Percentiles rank a stretch among this genome's conserved stretches.
Evolutionary conservation across 2,329 filamentous ascomycete species (phyloP).

Genomic region (Aureobasidium sp.): DNA sequence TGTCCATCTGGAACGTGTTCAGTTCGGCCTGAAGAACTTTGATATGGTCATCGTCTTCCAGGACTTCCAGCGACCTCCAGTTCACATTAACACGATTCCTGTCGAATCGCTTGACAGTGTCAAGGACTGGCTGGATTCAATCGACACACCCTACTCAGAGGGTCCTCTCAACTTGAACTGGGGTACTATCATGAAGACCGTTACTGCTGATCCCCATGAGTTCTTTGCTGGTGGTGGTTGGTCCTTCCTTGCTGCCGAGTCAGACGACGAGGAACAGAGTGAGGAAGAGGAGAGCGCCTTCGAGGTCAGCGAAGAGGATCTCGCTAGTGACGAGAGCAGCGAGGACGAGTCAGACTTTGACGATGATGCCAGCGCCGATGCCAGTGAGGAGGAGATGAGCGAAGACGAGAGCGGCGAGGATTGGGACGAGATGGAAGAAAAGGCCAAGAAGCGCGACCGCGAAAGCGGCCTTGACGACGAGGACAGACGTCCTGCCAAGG

Average conservation of each 20-base stretch:
- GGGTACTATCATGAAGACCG: conserved; percentile 99
- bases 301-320: conserved; percentile 77
- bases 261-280: conserved; percentile 69
- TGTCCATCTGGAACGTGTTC: conserved; percentile 89
- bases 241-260: conserved; percentile 83
- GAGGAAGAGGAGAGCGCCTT: conserved; percentile 85
- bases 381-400: conserved; percentile 57
- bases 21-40: conserved; percentile 97
- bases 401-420: conserved; percentile 65
- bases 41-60: conserved; percentile 98
- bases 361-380: conserved; percentile 76
- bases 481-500: conserved; percentile 31
- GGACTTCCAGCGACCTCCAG: conserved; percentile 82
- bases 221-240: conserved; percentile 96
- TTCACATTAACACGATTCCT: conserved; percentile 96
- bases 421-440: conserved; percentile 91
- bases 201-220: conserved; percentile 82
- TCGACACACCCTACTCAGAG: conserved; percentile 89
- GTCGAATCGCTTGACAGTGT: conserved; percentile 91
- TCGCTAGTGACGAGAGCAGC: conserved; percentile 66
- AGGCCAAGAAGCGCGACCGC: conserved; percentile 59
- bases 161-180: conserved; percentile 97
- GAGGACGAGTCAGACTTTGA: conserved; percentile 93
- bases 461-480: conserved; percentile 47
- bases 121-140: conserved; percentile 95